Evolutionary conservation across 192 early-diverging fungal species (phyloP), one percentile per base, ranked within the genome.

Genomic region (Backusella sp.): DNA sequence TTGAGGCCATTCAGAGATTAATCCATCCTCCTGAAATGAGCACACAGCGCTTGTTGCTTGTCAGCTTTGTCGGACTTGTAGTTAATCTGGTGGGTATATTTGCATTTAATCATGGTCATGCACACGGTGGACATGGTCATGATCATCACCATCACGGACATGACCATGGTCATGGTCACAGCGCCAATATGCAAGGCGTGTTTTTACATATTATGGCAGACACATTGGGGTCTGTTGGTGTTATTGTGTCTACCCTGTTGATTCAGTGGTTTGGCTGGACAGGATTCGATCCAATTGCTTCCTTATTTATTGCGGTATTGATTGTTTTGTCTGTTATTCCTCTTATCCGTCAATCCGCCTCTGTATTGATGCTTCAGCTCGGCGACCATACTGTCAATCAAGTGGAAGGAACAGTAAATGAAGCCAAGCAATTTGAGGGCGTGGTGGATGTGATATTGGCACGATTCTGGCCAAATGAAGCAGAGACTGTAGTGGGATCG

Each of bases 201-300:
- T 99, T 97, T 76, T 82, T 99, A 41, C 97, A 99, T 73, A 92
- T 99, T 37, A 83, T 99, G 76, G 94, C 96, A 6, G 97, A 99
- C 81, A 96, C 97, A 2, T 85, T 99, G 21, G 97, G 97, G 34
- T 96, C 95, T 42, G 94, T 96, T 1, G 97, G 97, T 71, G 97
- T 99, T 1, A 97, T 99, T 67, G 89, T 97, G n/a, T 97, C 96
- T 0, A 95, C 95, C 0, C 75, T 99, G 26, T 82, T 97, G 39
- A 96, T 99, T 49, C 87, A 94, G 77, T 88, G 81, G 78, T 97
- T 95, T 81, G 95, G 93, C 1, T 99, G 97, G 97, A 93, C 93
- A 14, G 96, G 97, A 70, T 93, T 97, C 42, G 97, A 99, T 82
- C 97, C 97, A 0, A 88, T 97, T 46, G 95, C 95, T 34, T 99